Conservation (phyloP, 495 filamentous ascomycete species). For the Emericellopsis terricola region DNA sequence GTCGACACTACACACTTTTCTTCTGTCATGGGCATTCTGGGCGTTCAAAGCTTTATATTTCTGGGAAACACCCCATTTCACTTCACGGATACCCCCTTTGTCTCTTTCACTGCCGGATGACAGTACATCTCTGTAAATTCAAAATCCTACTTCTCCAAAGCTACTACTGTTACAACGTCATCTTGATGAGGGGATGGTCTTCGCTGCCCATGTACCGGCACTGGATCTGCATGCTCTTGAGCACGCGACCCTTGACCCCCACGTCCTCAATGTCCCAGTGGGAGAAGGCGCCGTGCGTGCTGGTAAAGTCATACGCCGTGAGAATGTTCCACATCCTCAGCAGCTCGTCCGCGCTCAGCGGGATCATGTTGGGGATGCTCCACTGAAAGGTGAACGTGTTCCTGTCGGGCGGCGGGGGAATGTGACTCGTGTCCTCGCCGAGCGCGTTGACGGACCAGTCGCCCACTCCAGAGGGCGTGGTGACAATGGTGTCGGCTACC, state of each 20-base stretch:
- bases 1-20: no score
- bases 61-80: no score
- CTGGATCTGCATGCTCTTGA: slow-evolving; percentile 64
- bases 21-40: no score
- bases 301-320: slow-evolving; percentile 38
- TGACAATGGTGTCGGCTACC: slow-evolving; percentile 54
- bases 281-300: slow-evolving; percentile 47
- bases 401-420: slow-evolving; percentile 22
- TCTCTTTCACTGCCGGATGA: no score
- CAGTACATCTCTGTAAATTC: no score
- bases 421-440: slow-evolving; percentile 18
- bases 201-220: slow-evolving; percentile 34
- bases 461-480: slow-evolving; percentile 35
- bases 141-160: background rate
- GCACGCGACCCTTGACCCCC: slow-evolving; percentile 39
- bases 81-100: no score
- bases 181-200: slow-evolving; percentile 25
- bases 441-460: slow-evolving; percentile 19
- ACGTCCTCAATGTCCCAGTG: slow-evolving; percentile 38
- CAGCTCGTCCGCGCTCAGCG: slow-evolving; percentile 39
- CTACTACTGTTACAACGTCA: slow-evolving; percentile 5
- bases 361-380: slow-evolving; percentile 68
- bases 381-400: slow-evolving; percentile 59
- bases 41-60: no score
- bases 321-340: slow-evolving; percentile 31